phyloP scores from a whole-genome alignment of 176 grass and related monocot species.

The Eragrostis curvula region DNA sequence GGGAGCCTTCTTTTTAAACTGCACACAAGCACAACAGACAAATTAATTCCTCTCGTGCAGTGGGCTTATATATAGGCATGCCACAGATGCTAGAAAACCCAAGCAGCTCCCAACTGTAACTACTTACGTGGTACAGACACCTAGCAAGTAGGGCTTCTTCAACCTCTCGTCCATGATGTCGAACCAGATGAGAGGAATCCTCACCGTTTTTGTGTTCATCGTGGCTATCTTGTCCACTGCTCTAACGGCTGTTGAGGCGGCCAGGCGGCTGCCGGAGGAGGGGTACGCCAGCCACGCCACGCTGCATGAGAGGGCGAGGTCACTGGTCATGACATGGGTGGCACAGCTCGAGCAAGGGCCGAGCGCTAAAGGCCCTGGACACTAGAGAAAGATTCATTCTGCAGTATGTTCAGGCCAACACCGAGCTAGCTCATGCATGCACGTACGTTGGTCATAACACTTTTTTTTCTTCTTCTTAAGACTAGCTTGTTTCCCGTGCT shows the following conservation, averaged over 20 bases:
- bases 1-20: slow-evolving; percentile 8
- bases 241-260: slow-evolving; percentile 50
- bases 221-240: slow-evolving; percentile 37
- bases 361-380: slow-evolving; percentile 63
- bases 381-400: slow-evolving; percentile 26
- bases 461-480: neutral
- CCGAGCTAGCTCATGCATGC: slow-evolving; percentile 4
- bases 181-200: slow-evolving; percentile 35
- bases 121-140: neutral
- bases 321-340: slow-evolving; percentile 57
- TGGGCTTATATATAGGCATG: slow-evolving; percentile 42
- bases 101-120: slow-evolving; percentile 6
- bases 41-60: slow-evolving; percentile 44
- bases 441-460: neutral
- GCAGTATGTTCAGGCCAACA: neutral
- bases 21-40: slow-evolving; percentile 20
- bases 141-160: slow-evolving; percentile 9
- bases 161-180: slow-evolving; percentile 26
- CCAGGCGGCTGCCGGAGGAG: slow-evolving; percentile 44
- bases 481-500: neutral
- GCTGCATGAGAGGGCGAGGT: slow-evolving; percentile 64
- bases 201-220: slow-evolving; percentile 36
- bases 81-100: neutral
- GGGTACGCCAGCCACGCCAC: neutral
- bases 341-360: slow-evolving; percentile 55